A percentile compares a stretch with the other conserved stretches of the same genome.
Conservation (phyloP, 345 rosid genomes). For the Laguncularia racemosa region DNA sequence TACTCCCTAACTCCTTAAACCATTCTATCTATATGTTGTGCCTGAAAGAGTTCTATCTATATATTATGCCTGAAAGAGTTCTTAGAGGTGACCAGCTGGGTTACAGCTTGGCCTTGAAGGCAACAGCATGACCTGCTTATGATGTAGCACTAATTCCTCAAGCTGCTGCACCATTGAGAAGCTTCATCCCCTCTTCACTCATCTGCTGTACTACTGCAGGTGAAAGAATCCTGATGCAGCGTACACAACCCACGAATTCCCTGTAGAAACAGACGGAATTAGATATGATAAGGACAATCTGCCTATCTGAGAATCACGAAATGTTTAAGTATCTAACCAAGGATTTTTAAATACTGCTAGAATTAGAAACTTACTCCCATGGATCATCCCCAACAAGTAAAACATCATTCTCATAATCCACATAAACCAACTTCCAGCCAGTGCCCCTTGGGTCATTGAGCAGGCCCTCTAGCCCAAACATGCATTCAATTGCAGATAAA, state of each 20-base stretch:
- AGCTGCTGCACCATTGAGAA: slow-evolving; percentile 57
- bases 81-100: neutral
- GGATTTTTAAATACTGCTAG: no score
- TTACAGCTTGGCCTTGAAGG: neutral
- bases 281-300: neutral
- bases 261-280: slow-evolving; percentile 23
- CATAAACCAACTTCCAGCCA: slow-evolving; percentile 93
- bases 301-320: neutral
- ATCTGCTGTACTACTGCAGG: slow-evolving; percentile 96
- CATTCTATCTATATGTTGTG: no score
- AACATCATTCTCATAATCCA: slow-evolving; percentile 93
- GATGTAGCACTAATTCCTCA: neutral
- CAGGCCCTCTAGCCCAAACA: slow-evolving; percentile 93
- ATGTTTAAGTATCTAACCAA: neutral
- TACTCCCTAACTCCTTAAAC: no score
- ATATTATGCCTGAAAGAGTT: neutral
- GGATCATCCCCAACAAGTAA: slow-evolving; percentile 98
- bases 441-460: slow-evolving; percentile 74
- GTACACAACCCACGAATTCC: slow-evolving; percentile 95
- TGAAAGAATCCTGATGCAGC: slow-evolving; percentile 91
- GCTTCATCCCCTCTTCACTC: slow-evolving; percentile 99
- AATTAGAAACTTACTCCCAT: slow-evolving; percentile 98
- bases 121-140: neutral
- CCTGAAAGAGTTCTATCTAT: neutral
- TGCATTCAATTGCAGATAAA: slow-evolving; percentile 73